A percentile compares a stretch with the other conserved stretches of the same genome.
Evolutionary conservation across 176 grass and related monocot genomes (phyloP).

Genomic region (Avena insularis): DNA sequence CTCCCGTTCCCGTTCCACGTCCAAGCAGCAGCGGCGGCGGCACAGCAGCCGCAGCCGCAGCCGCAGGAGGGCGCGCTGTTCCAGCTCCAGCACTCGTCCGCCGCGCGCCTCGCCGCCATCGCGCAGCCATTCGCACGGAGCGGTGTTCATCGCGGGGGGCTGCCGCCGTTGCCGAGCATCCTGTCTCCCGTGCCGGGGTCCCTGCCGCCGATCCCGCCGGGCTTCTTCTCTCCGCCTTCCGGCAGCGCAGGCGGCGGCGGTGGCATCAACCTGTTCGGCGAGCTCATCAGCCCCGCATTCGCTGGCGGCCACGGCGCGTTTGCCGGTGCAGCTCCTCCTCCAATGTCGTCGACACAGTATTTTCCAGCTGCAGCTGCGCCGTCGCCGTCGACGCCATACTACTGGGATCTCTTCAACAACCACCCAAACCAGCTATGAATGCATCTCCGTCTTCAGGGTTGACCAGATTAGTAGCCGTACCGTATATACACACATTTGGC

Average conservation of each 20-base stretch:
- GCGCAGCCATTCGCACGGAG: slow-evolving; percentile 27
- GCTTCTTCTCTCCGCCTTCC: slow-evolving; percentile 47
- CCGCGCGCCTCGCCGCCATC: slow-evolving; percentile 45
- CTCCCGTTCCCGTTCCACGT: slow-evolving; percentile 2
- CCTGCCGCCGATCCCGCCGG: slow-evolving; percentile 25
- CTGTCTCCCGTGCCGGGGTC: slow-evolving; percentile 42
- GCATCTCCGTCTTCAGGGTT: neutral
- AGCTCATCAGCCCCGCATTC: slow-evolving; percentile 49
- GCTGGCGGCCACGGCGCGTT: neutral
- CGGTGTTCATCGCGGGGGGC: neutral
- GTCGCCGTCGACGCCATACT: slow-evolving; percentile 40
- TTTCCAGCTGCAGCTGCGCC: slow-evolving; percentile 23
- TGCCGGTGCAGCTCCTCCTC: neutral
- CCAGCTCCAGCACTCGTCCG: slow-evolving; percentile 31
- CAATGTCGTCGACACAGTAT: slow-evolving; percentile 16
- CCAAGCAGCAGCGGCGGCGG: neutral
- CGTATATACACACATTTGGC: neutral
- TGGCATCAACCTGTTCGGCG: slow-evolving; percentile 44
- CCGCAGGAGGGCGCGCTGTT: neutral
- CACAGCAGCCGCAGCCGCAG: neutral
- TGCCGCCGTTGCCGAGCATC: slow-evolving; percentile 40
- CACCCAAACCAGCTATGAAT: slow-evolving; percentile 1
- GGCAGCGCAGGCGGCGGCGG: neutral
- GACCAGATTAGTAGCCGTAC: neutral
- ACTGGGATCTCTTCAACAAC: slow-evolving; percentile 59